These are phyloP conservation scores for Micromonas pusilla DNA, from an alignment of 139 green algal genomes.

Conservation along the genomic window DNA sequence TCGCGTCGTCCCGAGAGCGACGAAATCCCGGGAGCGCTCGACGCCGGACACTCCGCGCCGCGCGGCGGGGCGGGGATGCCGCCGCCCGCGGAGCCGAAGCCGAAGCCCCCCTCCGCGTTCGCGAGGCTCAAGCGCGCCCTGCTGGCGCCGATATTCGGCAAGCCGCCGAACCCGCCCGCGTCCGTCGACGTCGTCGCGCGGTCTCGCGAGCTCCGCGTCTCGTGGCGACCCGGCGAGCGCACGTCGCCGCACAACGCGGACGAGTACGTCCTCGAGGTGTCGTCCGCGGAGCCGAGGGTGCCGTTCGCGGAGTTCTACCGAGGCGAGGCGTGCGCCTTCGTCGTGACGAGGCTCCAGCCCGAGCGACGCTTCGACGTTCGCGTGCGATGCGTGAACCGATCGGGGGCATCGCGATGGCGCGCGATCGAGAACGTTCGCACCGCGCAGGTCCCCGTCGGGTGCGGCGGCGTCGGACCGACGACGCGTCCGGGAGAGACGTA, in stretches of 20 bases:
- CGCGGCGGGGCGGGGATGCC: too few relatives aligned
- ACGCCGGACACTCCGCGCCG: too few relatives aligned
- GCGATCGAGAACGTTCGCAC: background rate
- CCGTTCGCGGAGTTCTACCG: background rate
- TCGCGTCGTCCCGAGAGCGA: too few relatives aligned
- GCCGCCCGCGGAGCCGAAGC: too few relatives aligned
- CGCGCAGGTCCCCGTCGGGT: background rate
- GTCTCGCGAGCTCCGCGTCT: background rate
- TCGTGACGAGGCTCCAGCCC: background rate
- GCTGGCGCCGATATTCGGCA: background rate
- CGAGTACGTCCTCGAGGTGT: background rate
- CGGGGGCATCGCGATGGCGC: background rate
- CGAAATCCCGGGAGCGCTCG: too few relatives aligned
- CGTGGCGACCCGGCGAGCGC: background rate
- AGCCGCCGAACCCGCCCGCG: background rate
- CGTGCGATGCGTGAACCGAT: background rate
- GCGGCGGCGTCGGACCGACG: too few relatives aligned
- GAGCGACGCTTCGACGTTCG: background rate
- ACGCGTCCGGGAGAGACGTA: background rate
- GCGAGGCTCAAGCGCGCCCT: background rate
- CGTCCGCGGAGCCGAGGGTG: background rate
- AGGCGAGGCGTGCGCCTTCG: background rate
- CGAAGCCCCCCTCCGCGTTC: too few relatives aligned
- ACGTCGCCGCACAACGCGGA: slow-evolving; percentile 4
- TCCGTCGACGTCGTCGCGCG: background rate